Base-by-base conservation (phyloP, 176 grass and related monocot species). In the Hordeum vulgare region DNA sequence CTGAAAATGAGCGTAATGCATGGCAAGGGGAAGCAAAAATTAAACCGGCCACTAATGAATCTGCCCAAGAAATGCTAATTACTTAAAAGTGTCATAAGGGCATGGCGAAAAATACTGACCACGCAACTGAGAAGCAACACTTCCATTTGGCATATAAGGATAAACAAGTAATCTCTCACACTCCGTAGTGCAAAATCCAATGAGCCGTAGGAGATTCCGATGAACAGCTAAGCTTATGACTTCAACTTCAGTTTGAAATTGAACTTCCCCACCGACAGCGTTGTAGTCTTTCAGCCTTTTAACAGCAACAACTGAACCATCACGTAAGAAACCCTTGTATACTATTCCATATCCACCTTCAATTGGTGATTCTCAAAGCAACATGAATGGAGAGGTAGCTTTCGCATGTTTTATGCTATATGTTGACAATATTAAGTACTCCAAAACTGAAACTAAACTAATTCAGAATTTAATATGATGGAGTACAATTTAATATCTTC, bases 331-430 rank as follows among this genome's bases (percentile, higher is more conserved):
- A 21, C 96, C 96, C 74, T 86, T 93, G 77, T 98, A 98, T 45
- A 98, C 96, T 41, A 98, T 95, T n/a, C 96, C 96, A 69, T 98
- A 98, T 39, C 96, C 96, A 14, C 96, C 96, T 91, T 98, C 88
- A 65, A n/a, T n/a, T n/a, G n/a, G n/a, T n/a, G n/a, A n/a, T n/a
- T n/a, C n/a, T 39, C 36, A 51, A 79, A 18, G 21, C 8, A 78
- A 49, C 13, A 36, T 78, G 14, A n/a, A 72, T 45, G 60, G 18
- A 59, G 13, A 42, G 40, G 40, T n/a, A 31, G 15, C 0, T 81
- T 31, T 59, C 18, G 20, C 1, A 23, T 3, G 11, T 28, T 42
- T 20, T 8, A 6, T 71, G 79, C n/a, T 70, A 21, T 61, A 72
- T 73, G 71, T 59, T 82, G 54, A 44, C 6, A 72, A 60, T 41